Percentiles rank a stretch among this genome's conserved stretches.
Evolutionary conservation across 78 protist species (phyloP).

Genomic region (slime mould (Dictyostelium discoideum)): DNA sequence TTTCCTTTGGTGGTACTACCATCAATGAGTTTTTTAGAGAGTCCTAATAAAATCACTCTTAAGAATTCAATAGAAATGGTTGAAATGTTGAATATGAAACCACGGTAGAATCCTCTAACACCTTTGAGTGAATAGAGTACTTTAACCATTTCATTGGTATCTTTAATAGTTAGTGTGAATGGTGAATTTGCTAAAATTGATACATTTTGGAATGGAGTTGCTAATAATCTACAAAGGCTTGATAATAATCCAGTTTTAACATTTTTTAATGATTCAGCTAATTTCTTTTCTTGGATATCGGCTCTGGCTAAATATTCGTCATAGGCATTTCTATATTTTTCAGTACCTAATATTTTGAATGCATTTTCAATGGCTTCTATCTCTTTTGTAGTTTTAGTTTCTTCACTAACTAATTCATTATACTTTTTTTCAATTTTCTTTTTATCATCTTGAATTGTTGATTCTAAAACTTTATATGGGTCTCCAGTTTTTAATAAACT

Average conservation of each 20-base stretch:
- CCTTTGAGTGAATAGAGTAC: neutral
- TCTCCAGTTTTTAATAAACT: neutral
- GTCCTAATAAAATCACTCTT: neutral
- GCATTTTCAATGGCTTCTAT: neutral
- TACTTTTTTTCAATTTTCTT: neutral
- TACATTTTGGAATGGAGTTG: neutral
- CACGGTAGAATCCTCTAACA: neutral
- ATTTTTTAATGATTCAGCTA: neutral
- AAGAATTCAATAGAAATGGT: neutral
- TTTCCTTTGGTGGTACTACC: neutral
- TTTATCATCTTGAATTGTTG: neutral
- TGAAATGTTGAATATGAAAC: neutral
- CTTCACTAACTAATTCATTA: neutral
- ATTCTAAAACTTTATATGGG: neutral
- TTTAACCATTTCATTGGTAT: neutral
- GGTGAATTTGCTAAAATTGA: neutral
- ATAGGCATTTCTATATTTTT: neutral
- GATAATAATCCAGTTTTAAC: neutral
- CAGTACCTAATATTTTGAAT: neutral
- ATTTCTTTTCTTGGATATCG: neutral
- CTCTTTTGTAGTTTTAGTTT: neutral
- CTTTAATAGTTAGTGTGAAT: neutral
- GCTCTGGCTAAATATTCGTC: neutral
- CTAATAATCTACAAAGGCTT: neutral
- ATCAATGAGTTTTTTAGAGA: neutral